These are phyloP conservation scores for Scedosporium apiospermum DNA, from an alignment of 2,329 filamentous ascomycete genomes.

Conservation along the genomic window DNA sequence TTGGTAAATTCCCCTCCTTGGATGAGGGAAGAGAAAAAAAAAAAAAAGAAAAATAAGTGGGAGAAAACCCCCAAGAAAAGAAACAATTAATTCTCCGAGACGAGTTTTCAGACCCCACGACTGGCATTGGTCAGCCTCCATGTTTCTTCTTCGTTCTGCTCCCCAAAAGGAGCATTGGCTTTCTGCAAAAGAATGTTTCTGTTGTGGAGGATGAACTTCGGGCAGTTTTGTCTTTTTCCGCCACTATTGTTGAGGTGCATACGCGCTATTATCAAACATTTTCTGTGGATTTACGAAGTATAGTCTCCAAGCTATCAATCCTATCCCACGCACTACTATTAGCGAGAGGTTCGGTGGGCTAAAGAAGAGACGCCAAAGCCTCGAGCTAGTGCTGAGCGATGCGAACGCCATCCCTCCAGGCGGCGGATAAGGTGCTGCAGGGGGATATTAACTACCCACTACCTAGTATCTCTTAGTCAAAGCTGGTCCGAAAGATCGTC, in stretches of 20 bases:
- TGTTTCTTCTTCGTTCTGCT: no score
- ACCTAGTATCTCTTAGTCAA: not conserved
- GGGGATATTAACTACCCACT: not conserved
- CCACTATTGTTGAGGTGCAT: not conserved
- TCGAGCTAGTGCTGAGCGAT: not conserved
- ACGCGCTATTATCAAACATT: not conserved
- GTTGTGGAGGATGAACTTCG: not conserved
- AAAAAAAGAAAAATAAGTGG: not conserved
- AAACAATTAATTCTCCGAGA: not conserved
- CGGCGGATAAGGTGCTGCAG: not conserved
- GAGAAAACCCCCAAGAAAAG: not conserved
- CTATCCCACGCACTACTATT: not conserved
- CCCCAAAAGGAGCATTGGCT: no score
- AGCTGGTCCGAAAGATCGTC: not conserved
- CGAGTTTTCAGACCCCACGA: not conserved
- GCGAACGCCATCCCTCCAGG: not conserved
- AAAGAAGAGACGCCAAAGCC: not conserved
- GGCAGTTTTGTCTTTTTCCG: not conserved
- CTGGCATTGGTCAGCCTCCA: not conserved
- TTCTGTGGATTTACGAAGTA: no score
- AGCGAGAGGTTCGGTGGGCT: not conserved
- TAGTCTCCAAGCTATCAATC: no score
- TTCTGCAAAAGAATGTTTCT: not conserved
- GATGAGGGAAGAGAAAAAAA: not conserved
- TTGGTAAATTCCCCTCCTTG: not conserved